Percentiles rank a stretch among this genome's conserved stretches.
Conservation (phyloP, 257 asterid genomes). For the Fraxinus cuspidata region DNA sequence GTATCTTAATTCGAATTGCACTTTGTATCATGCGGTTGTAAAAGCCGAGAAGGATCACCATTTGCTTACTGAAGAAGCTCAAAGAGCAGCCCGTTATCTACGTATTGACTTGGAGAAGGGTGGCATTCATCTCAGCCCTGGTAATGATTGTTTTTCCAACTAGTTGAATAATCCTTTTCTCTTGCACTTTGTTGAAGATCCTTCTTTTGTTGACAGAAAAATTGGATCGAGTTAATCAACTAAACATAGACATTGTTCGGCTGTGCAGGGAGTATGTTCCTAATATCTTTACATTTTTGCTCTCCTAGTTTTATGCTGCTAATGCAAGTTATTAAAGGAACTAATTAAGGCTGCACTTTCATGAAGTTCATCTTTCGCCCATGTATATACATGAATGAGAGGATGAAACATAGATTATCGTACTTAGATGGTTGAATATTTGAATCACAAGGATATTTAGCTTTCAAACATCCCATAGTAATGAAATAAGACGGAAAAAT, state of each 20-base stretch:
- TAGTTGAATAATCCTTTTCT: slow-evolving; percentile 14
- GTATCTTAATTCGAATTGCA: slow-evolving; percentile 79
- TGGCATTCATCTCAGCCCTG: slow-evolving; percentile 87
- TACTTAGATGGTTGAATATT: background rate
- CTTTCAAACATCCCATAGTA: background rate
- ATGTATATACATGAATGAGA: background rate
- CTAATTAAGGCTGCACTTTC: background rate
- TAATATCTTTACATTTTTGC: slow-evolving; percentile 13
- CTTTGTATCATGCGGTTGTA: slow-evolving; percentile 68
- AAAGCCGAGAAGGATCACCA: slow-evolving; percentile 75
- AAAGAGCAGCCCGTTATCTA: slow-evolving; percentile 66
- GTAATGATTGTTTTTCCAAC: slow-evolving; percentile 42
- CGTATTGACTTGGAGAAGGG: slow-evolving; percentile 92
- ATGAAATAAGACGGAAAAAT: background rate
- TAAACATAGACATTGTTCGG: slow-evolving; percentile 69
- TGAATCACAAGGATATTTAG: background rate
- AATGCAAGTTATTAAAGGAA: slow-evolving; percentile 3
- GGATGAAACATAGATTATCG: background rate
- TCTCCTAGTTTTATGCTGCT: slow-evolving; percentile 1
- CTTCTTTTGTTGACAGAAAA: slow-evolving; percentile 58
- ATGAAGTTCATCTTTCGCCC: background rate
- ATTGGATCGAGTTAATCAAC: slow-evolving; percentile 66
- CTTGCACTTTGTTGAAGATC: slow-evolving; percentile 19
- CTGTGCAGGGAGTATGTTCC: slow-evolving; percentile 82
- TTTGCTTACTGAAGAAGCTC: slow-evolving; percentile 78